These are phyloP conservation scores for Boletus rubroflammeus DNA, from an alignment of 768 basidiomycete genomes.

Conservation along the genomic window DNA sequence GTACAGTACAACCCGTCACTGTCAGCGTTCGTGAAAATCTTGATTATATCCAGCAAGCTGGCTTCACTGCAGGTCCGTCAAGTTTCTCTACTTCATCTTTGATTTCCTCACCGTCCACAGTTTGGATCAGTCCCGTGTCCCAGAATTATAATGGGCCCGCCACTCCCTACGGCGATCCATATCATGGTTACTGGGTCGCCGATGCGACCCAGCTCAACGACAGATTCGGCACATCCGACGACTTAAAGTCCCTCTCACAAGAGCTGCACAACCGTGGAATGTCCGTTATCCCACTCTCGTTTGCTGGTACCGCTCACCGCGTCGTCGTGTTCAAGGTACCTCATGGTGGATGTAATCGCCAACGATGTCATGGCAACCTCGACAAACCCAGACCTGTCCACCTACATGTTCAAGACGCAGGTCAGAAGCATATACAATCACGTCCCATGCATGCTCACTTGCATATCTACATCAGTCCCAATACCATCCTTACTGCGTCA, in stretches of 20 bases:
- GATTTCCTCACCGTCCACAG: constrained; percentile 29
- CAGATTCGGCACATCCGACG: constrained; percentile 68
- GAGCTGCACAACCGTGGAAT: constrained; percentile 72
- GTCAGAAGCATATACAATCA: constrained; percentile 31
- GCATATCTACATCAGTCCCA: constrained; percentile 40
- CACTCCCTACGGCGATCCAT: constrained; percentile 75
- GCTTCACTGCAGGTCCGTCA: constrained; percentile 68
- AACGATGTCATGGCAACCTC: constrained; percentile 82
- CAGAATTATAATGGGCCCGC: constrained; percentile 72
- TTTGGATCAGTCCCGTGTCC: constrained; percentile 82
- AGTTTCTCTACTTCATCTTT: not conserved
- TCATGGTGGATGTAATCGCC: constrained; percentile 84
- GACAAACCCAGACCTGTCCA: constrained; percentile 57
- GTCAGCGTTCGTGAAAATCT: constrained; percentile 64
- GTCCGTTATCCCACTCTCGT: constrained; percentile 34
- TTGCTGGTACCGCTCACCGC: not conserved
- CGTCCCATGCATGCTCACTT: constrained; percentile 1
- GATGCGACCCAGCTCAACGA: constrained; percentile 65
- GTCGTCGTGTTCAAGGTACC: constrained; percentile 41
- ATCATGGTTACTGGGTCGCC: constrained; percentile 83
- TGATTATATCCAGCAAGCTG: constrained; percentile 82
- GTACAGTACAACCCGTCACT: too few relatives aligned
- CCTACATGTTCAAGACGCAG: constrained; percentile 63
- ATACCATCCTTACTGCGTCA: constrained; percentile 77
- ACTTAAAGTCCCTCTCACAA: constrained; percentile 61